Percentiles rank a stretch among this genome's conserved stretches.
Evolutionary conservation across 192 early-diverging fungal species (phyloP).

Genomic region (Geosiphon pyriformis): DNA sequence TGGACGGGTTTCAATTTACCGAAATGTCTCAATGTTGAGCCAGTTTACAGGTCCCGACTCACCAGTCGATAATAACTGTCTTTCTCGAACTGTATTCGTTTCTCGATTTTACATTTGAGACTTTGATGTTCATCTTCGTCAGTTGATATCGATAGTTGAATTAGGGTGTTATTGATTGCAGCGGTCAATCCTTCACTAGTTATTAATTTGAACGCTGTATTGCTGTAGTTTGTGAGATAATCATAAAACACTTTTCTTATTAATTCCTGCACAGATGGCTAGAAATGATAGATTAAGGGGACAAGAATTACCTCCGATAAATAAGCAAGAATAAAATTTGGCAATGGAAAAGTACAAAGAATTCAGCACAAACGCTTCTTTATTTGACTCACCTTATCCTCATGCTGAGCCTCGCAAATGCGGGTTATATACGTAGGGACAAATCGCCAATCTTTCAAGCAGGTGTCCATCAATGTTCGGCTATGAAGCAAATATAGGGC

Average conservation of each 20-base stretch:
- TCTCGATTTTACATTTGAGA: slow-evolving; percentile 3
- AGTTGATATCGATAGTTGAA: neutral
- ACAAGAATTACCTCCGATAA: neutral
- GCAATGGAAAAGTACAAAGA: neutral
- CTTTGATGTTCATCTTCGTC: neutral
- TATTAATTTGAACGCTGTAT: slow-evolving; percentile 43
- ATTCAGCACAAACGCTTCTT: too few species aligned
- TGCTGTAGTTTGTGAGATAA: slow-evolving; percentile 47
- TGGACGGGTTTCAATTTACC: too few species aligned
- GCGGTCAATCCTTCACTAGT: slow-evolving; percentile 25
- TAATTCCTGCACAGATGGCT: slow-evolving; percentile 60
- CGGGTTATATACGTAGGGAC: slow-evolving; percentile 47
- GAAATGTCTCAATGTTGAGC: too few species aligned
- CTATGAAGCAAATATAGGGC: slow-evolving; percentile 59
- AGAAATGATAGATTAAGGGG: neutral
- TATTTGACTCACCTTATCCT: slow-evolving; percentile 62
- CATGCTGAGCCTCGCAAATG: slow-evolving; percentile 55
- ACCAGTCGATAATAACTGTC: slow-evolving; percentile 21
- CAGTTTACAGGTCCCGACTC: too few species aligned
- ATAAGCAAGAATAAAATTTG: too few species aligned
- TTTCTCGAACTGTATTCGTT: slow-evolving; percentile 15
- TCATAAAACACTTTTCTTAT: slow-evolving; percentile 59
- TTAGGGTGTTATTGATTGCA: slow-evolving; percentile 21
- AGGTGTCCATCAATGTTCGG: slow-evolving; percentile 44
- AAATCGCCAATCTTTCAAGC: slow-evolving; percentile 53